phyloP scores from a whole-genome alignment of 1,284 basidiomycete species.

The Ceratobasidium sp. region DNA sequence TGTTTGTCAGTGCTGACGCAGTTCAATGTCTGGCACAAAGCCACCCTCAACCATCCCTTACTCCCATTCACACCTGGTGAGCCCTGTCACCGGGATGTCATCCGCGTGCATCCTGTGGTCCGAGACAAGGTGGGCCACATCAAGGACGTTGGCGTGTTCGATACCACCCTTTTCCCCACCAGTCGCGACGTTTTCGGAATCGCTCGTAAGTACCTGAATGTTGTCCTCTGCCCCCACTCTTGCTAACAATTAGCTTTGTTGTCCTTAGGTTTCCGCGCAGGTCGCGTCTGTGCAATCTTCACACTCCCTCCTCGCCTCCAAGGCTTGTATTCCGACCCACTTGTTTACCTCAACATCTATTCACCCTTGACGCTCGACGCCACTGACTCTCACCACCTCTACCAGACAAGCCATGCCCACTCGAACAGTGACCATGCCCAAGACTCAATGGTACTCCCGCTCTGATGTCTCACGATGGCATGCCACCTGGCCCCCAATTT shows the following conservation, averaged over 20 bases:
- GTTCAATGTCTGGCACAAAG: slow-evolving; percentile 20
- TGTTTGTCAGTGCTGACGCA: no score
- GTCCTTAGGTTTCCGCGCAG: slow-evolving; percentile 11
- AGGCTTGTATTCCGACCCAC: slow-evolving; percentile 3
- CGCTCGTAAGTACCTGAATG: background rate
- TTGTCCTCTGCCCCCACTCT: no score
- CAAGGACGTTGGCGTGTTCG: background rate
- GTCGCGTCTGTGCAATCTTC: slow-evolving; percentile 14
- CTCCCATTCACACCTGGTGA: background rate
- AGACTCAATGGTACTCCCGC: background rate
- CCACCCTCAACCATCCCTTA: background rate
- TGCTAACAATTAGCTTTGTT: background rate
- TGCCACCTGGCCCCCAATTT: background rate
- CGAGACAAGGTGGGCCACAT: background rate
- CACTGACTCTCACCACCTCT: background rate
- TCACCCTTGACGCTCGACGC: background rate
- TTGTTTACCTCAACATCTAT: slow-evolving; percentile 14
- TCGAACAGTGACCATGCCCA: background rate
- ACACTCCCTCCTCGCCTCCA: background rate
- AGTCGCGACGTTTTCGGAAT: background rate
- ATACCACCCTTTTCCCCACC: slow-evolving; percentile 6
- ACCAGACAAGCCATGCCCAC: background rate
- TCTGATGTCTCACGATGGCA: background rate
- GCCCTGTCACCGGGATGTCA: slow-evolving; percentile 11
- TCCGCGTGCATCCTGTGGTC: background rate